These are phyloP conservation scores for Ganoderma resinaceum DNA, from an alignment of 1,284 basidiomycete genomes.

Conservation along the genomic window DNA sequence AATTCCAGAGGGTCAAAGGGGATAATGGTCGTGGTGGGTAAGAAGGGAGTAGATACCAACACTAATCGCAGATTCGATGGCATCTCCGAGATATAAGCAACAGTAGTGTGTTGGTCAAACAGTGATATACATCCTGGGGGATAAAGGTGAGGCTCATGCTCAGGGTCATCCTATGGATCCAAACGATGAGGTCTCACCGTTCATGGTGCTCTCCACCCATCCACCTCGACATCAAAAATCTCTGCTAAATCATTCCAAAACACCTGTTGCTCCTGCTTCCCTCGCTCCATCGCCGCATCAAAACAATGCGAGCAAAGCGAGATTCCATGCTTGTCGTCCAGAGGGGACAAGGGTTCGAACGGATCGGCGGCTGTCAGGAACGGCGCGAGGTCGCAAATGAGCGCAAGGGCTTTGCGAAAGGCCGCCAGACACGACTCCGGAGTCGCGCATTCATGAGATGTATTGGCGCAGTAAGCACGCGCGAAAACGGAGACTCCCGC, in stretches of 20 bases:
- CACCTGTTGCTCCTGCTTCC: not conserved
- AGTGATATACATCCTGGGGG: too few species aligned
- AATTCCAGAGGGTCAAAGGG: too few species aligned
- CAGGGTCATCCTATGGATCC: not conserved
- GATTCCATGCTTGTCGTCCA: not conserved
- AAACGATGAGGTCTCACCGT: not conserved
- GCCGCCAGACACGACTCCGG: not conserved
- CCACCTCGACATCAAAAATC: not conserved
- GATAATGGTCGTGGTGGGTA: too few species aligned
- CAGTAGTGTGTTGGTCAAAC: too few species aligned
- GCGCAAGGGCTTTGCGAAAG: not conserved
- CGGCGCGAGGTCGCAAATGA: not conserved
- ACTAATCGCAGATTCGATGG: too few species aligned
- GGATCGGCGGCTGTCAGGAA: not conserved
- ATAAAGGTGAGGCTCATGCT: not conserved
- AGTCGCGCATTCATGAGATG: not conserved
- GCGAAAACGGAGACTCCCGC: conserved; percentile 1
- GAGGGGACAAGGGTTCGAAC: not conserved
- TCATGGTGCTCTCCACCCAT: not conserved
- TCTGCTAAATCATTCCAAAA: conserved; percentile 4
- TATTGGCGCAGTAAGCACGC: conserved; percentile 2
- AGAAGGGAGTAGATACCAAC: not conserved
- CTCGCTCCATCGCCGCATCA: conserved; percentile 1
- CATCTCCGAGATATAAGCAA: not conserved
- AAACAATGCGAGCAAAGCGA: conserved; percentile 10